Conservation (phyloP, 768 basidiomycete genomes). For the Naganishia friedmannii region DNA sequence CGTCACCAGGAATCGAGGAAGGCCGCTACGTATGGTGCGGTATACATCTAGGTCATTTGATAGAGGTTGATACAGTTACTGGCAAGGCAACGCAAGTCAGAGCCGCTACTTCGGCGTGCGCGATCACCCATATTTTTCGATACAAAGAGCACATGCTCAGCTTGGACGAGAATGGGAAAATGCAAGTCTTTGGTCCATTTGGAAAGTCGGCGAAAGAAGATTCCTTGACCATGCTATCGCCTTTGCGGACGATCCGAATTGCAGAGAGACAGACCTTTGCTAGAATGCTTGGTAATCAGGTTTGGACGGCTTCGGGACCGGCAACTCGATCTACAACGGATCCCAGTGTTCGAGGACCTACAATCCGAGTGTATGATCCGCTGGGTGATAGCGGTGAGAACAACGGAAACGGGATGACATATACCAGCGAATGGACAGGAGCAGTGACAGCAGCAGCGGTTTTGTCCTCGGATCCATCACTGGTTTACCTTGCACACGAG, state of each 20-base stretch:
- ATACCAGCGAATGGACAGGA: conserved; percentile 68
- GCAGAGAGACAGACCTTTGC: conserved; percentile 80
- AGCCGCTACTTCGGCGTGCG: conserved; percentile 63
- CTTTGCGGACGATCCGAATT: conserved; percentile 57
- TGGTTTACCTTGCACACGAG: conserved; percentile 85
- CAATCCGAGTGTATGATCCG: conserved; percentile 75
- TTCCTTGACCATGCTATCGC: conserved; percentile 52
- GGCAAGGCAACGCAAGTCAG: conserved; percentile 63
- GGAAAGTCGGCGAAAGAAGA: background rate
- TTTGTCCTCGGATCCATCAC: conserved; percentile 64
- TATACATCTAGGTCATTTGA: conserved; percentile 81
- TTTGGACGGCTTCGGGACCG: conserved; percentile 72
- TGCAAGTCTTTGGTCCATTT: conserved; percentile 61
- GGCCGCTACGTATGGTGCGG: conserved; percentile 78
- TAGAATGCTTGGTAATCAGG: conserved; percentile 66
- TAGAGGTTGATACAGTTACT: conserved; percentile 72
- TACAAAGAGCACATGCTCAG: conserved; percentile 67
- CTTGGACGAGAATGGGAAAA: conserved; percentile 81
- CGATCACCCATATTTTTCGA: conserved; percentile 73
- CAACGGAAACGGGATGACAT: conserved; percentile 57
- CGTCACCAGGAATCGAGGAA: conserved; percentile 52
- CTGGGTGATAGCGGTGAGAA: conserved; percentile 45
- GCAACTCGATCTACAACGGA: conserved; percentile 42
- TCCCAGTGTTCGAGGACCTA: conserved; percentile 59
- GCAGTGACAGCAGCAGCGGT: conserved; percentile 77